Evolutionary conservation across 2,329 filamentous ascomycete genomes (phyloP), one percentile per base, ranked within the genome.

Genomic region (Exutisphaerella laricina): DNA sequence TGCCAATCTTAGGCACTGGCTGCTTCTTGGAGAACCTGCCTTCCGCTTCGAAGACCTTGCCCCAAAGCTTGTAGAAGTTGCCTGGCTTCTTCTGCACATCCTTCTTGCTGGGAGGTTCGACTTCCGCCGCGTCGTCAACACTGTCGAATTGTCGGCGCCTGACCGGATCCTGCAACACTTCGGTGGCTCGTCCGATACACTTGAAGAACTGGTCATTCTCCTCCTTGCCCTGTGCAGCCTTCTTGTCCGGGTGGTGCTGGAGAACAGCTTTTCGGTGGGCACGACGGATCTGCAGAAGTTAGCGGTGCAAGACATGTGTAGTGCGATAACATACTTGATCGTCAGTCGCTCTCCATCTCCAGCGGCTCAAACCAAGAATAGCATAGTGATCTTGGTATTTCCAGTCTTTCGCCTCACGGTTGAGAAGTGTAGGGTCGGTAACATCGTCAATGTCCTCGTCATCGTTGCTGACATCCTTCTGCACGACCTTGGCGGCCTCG

Each of bases 131-230:
- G 70, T 96, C 89, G 62, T 98, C 92, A 49, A 97, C 89, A 2
- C 88, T 95, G 70, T 98, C 92, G 71, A 85, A 98, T 71, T 98
- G 92, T 46, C 89, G 83, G 50, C 92, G 86, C 73, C 88, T 94
- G 66, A 82, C 76, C 39, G 92, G 92, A 72, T 98, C 92, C 42
- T 88, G 79, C 13, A 98, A 84, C 39, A 97, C 78, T 62, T 98
- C 92, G 59, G 85, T 90, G 45, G 92, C 92, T 70, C 96, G 96
- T 68, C 98, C 94, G 68, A 98, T 98, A 70, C 94, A 98, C 79
- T 98, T 98, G 84, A 98, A 98, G 77, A 98, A 98, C 67, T 85
- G 87, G 69, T 98, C 92, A 69, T 96, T 90, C 61, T 97, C 89
- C 57, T 80, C 78, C 59, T 80, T 78, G 49, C 92, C 92, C 35